Evolutionary conservation across 257 asterid species (phyloP).

Genomic region (Capsicum pubescens): DNA sequence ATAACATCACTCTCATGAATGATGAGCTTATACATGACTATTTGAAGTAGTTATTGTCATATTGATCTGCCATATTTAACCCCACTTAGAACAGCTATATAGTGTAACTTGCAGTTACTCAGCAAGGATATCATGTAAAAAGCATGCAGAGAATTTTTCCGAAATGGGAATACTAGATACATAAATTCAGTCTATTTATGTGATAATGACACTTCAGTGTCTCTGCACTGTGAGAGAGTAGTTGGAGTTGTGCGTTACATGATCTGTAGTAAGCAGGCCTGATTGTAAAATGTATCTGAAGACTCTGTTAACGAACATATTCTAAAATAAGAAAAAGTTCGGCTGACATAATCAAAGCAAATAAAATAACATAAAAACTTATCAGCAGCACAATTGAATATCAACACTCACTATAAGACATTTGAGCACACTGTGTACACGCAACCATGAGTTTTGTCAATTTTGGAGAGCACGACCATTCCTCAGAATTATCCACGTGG

Average conservation of each 20-base stretch:
- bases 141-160: background rate
- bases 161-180: constrained; percentile 7
- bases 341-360: constrained; percentile 2
- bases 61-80: background rate
- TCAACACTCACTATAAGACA: constrained; percentile 11
- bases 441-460: constrained; percentile 14
- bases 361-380: background rate
- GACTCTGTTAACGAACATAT: background rate
- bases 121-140: background rate
- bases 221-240: background rate
- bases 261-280: background rate
- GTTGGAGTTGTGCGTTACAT: background rate
- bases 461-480: background rate
- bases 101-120: constrained; percentile 13
- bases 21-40: background rate
- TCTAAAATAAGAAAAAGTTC: background rate
- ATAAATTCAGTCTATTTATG: background rate
- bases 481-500: background rate
- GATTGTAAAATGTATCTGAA: background rate
- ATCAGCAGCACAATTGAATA: constrained; percentile 16
- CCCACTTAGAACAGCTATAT: constrained; percentile 7
- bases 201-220: background rate
- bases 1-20: constrained; percentile 3
- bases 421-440: background rate
- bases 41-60: background rate